Percentiles rank a stretch among this genome's conserved stretches.
Conservation (phyloP, 179 eudicot species). For the Nepenthes alata region DNA sequence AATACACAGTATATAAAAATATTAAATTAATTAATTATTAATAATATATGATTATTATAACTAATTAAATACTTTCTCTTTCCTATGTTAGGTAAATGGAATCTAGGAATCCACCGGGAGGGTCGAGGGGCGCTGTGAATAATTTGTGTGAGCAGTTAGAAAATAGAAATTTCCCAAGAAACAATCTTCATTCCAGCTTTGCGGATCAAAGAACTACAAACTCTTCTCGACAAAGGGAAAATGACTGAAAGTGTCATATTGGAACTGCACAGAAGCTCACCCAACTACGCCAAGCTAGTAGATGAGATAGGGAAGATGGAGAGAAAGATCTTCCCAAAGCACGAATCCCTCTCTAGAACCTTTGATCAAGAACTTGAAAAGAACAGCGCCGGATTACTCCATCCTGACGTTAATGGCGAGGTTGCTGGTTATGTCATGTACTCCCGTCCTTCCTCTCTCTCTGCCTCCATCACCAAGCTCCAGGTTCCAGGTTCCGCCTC, state of each 20-base stretch:
- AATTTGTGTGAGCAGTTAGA: too few species aligned
- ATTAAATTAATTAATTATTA: too few species aligned
- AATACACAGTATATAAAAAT: too few species aligned
- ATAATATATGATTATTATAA: too few species aligned
- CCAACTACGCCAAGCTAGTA: slow-evolving; percentile 28
- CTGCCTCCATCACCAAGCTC: slow-evolving; percentile 59
- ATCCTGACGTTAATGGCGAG: slow-evolving; percentile 34
- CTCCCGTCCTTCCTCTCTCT: slow-evolving; percentile 71
- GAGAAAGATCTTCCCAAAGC: slow-evolving; percentile 77
- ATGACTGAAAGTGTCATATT: slow-evolving; percentile 21
- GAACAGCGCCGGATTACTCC: slow-evolving; percentile 55
- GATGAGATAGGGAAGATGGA: slow-evolving; percentile 61
- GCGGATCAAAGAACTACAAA: too few species aligned
- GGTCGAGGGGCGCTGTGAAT: too few species aligned
- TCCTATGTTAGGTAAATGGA: too few species aligned
- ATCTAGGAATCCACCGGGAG: too few species aligned
- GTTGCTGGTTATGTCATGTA: slow-evolving; percentile 78
- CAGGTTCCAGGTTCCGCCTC: slow-evolving; percentile 34
- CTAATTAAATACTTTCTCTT: too few species aligned
- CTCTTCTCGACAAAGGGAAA: not conserved
- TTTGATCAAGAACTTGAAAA: slow-evolving; percentile 55
- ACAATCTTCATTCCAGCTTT: too few species aligned
- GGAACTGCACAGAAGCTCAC: slow-evolving; percentile 39
- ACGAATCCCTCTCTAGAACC: slow-evolving; percentile 63
- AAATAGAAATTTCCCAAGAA: too few species aligned